phyloP scores from a whole-genome alignment of 352 stramenopile species.

The Elongisporangium prolatum region DNA sequence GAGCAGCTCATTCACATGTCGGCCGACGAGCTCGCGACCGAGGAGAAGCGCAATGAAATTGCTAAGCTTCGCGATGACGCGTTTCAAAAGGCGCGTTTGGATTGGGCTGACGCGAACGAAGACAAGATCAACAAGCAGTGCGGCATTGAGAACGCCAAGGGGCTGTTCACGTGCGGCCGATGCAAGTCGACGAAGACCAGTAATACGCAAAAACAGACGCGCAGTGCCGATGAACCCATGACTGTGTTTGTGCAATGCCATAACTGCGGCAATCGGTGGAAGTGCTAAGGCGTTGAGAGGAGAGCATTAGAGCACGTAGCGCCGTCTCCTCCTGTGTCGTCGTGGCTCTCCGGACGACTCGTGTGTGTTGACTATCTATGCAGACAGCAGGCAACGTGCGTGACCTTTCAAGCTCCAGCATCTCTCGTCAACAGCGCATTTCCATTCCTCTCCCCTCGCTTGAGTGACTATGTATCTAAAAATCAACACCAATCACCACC shows the following conservation, averaged over 20 bases:
- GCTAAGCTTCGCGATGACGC: conserved; percentile 78
- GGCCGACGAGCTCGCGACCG: conserved; percentile 81
- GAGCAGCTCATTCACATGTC: conserved; percentile 82
- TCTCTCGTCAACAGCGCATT: no score
- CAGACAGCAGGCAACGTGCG: no score
- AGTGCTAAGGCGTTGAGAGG: no score
- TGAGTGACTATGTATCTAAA: no score
- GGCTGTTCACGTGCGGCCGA: conserved; percentile 88
- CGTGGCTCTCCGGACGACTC: no score
- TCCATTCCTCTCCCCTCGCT: no score
- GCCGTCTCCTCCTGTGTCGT: no score
- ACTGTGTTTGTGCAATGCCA: conserved; percentile 96
- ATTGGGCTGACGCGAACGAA: conserved; percentile 89
- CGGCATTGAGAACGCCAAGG: conserved; percentile 72
- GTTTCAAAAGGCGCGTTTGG: conserved; percentile 79
- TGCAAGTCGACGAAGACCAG: conserved; percentile 96
- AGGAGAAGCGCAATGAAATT: conserved; percentile 84
- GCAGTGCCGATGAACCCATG: conserved; percentile 97
- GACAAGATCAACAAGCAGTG: conserved; percentile 91
- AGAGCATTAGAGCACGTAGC: no score
- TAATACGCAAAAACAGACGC: conserved; percentile 97
- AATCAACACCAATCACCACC: no score
- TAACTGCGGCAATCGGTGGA: conserved; percentile 96
- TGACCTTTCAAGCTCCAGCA: no score
- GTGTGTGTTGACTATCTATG: no score